Percentiles rank a stretch among this genome's conserved stretches.
phyloP scores from a whole-genome alignment of 169 alveolate genomes.

The Babesia bigemina region DNA sequence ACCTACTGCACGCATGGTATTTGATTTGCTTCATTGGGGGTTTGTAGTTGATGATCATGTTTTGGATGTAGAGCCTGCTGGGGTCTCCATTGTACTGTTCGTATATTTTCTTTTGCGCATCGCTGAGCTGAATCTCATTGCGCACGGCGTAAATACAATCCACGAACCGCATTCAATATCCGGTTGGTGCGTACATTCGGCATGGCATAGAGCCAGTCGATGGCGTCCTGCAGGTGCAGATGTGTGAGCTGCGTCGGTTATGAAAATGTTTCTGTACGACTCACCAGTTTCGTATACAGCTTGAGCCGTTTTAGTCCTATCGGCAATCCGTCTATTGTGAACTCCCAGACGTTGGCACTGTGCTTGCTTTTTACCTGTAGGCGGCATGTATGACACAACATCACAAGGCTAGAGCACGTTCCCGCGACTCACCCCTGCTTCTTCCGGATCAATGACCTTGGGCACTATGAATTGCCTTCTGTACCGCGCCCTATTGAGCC shows the following conservation, averaged over 20 bases:
- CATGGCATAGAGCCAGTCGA: constrained; percentile 77
- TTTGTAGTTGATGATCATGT: constrained; percentile 74
- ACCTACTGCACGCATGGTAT: constrained; percentile 63
- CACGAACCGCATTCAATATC: constrained; percentile 71
- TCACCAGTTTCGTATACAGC: constrained; percentile 70
- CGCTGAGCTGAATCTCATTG: constrained; percentile 34
- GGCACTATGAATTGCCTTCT: constrained; percentile 70
- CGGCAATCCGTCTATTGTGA: constrained; percentile 75
- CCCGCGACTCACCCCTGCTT: constrained; percentile 53
- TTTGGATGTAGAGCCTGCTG: constrained; percentile 77
- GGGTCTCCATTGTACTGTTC: constrained; percentile 79
- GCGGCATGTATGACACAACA: background rate
- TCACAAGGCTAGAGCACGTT: background rate
- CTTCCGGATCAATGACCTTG: constrained; percentile 70
- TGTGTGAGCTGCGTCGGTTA: constrained; percentile 39
- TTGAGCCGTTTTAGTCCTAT: constrained; percentile 75
- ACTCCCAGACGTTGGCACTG: constrained; percentile 73
- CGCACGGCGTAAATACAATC: background rate
- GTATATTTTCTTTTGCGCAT: constrained; percentile 73
- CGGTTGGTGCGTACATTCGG: constrained; percentile 74
- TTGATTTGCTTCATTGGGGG: constrained; percentile 69
- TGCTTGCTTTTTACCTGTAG: constrained; percentile 44
- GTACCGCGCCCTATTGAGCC: constrained; percentile 70
- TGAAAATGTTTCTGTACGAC: background rate
- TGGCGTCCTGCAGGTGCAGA: constrained; percentile 78